Conservation (phyloP, 2,329 filamentous ascomycete genomes). For the Phoma sp. region DNA sequence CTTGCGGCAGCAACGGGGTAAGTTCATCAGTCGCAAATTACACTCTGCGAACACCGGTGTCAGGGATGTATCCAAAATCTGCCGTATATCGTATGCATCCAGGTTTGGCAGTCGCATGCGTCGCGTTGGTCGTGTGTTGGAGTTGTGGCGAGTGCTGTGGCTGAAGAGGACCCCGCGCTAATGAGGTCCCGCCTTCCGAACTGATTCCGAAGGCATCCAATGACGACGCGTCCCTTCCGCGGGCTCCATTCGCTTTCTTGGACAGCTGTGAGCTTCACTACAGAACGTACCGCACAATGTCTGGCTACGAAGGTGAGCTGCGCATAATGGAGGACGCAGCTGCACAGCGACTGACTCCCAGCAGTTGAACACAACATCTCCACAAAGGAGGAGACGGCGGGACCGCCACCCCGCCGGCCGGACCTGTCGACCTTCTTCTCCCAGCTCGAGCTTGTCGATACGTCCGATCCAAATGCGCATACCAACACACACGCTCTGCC, state of each 20-base stretch:
- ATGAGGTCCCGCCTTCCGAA: neutral
- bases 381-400: conserved; percentile 44
- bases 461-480: conserved; percentile 58
- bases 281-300: conserved; percentile 45
- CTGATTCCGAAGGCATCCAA: conserved; percentile 12
- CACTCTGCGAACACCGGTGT: neutral
- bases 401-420: conserved; percentile 60
- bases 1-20: neutral
- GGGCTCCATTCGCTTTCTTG: conserved; percentile 5
- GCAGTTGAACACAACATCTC: conserved; percentile 60
- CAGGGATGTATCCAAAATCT: neutral
- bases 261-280: conserved; percentile 2
- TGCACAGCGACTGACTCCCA: conserved; percentile 25
- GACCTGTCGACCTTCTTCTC: conserved; percentile 72
- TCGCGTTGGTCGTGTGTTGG: neutral
- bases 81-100: neutral
- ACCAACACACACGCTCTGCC: conserved; percentile 66
- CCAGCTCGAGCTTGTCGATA: conserved; percentile 65
- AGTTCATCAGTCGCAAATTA: neutral
- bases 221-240: conserved; percentile 15
- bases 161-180: conserved; percentile 10
- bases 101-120: neutral
- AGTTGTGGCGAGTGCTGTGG: conserved; percentile 10
- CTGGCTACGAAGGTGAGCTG: conserved; percentile 55
- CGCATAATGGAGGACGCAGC: conserved; percentile 1